Conservation (phyloP, 2,329 filamentous ascomycete genomes). For the Neodidymelliopsis sp. region DNA sequence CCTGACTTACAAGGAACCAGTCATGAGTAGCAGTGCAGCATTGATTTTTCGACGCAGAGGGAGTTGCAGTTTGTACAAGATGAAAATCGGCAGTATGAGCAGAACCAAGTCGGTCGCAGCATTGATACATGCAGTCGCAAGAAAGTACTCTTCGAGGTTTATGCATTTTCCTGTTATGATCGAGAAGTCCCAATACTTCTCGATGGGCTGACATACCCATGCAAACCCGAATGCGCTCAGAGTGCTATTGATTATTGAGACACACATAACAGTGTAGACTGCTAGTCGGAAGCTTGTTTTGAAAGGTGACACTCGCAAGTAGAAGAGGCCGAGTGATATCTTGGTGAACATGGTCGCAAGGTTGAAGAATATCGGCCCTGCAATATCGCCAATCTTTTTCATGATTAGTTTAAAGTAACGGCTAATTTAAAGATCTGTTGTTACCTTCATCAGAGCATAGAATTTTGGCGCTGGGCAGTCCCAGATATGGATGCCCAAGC, state of each 20-base stretch:
- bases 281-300: conserved; percentile 7
- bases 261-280: conserved; percentile 19
- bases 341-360: conserved; percentile 24
- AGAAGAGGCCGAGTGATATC: conserved; percentile 24
- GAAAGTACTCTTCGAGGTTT: conserved; percentile 21
- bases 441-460: conserved; percentile 25
- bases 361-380: conserved; percentile 25
- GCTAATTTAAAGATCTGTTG: background rate
- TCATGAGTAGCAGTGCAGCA: conserved; percentile 23
- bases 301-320: conserved; percentile 22
- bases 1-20: conserved; percentile 25
- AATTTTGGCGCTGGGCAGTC: conserved; percentile 21
- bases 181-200: conserved; percentile 27
- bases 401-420: background rate
- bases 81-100: conserved; percentile 26
- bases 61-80: conserved; percentile 29
- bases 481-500: conserved; percentile 23
- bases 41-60: conserved; percentile 23
- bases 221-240: conserved; percentile 23
- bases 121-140: conserved; percentile 24
- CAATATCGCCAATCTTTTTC: conserved; percentile 24
- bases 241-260: conserved; percentile 22
- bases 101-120: conserved; percentile 22
- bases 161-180: conserved; percentile 21
- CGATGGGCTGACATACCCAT: conserved; percentile 26